Conservation (phyloP, 768 basidiomycete genomes). For the Boletus sp. region DNA sequence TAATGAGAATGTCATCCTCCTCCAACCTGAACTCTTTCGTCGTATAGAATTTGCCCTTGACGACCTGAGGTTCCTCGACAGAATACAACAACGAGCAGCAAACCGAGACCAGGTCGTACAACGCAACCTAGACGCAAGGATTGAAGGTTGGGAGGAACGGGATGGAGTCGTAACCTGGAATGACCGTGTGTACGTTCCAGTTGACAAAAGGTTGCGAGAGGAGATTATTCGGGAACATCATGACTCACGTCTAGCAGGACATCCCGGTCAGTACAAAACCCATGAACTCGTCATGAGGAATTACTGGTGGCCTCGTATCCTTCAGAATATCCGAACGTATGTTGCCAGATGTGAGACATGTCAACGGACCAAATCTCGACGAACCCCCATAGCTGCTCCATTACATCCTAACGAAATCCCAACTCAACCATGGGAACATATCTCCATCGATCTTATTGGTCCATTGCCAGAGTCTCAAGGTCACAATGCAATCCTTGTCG, state of each 20-base stretch:
- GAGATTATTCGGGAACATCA: constrained; percentile 22
- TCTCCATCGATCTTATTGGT: not conserved
- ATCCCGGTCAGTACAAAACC: constrained; percentile 28
- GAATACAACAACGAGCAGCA: too few relatives aligned
- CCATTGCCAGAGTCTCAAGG: not conserved
- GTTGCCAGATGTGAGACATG: constrained; percentile 29
- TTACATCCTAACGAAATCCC: too few relatives aligned
- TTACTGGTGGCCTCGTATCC: constrained; percentile 33
- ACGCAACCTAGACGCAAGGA: too few relatives aligned
- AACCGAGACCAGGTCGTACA: too few relatives aligned
- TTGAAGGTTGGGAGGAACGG: not conserved
- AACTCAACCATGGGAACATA: too few relatives aligned
- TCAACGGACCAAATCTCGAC: constrained; percentile 27
- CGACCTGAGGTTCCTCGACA: too few relatives aligned
- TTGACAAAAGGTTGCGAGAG: constrained; percentile 10
- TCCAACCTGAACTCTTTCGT: constrained; percentile 14
- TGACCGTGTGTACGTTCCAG: constrained; percentile 22
- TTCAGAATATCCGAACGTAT: constrained; percentile 16
- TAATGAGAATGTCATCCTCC: constrained; percentile 15
- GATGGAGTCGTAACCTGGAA: constrained; percentile 1
- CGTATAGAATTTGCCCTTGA: too few relatives aligned
- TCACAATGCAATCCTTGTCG: not conserved
- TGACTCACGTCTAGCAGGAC: constrained; percentile 25
- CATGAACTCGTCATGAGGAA: constrained; percentile 17
- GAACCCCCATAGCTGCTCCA: too few relatives aligned